phyloP scores from a whole-genome alignment of 2,329 filamentous ascomycete genomes.

The Fusarium staphyleae region DNA sequence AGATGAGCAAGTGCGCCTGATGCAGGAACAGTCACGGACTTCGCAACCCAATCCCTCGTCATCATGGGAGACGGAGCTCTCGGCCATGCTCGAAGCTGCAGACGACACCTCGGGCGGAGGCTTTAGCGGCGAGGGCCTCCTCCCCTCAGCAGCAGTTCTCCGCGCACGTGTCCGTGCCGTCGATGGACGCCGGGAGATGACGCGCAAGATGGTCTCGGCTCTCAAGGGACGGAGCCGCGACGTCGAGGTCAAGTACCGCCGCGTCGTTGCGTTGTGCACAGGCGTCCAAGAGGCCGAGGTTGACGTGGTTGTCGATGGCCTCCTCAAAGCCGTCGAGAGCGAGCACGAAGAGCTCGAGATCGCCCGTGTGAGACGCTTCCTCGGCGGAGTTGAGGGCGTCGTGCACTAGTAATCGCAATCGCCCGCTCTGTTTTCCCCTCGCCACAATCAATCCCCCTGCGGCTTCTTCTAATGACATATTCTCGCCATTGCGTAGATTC shows the following conservation, averaged over 20 bases:
- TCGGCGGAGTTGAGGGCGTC: constrained; percentile 77
- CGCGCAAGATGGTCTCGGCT: constrained; percentile 71
- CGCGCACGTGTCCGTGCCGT: constrained; percentile 75
- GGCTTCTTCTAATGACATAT: constrained; percentile 28
- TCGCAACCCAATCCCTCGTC: constrained; percentile 55
- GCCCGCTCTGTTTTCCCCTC: too few species aligned
- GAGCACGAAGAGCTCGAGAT: constrained; percentile 80
- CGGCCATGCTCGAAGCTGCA: constrained; percentile 54
- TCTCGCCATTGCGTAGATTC: constrained; percentile 3
- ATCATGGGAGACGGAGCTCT: constrained; percentile 63
- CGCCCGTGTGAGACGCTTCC: constrained; percentile 77
- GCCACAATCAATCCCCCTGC: neutral
- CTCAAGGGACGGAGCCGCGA: constrained; percentile 83
- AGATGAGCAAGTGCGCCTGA: constrained; percentile 66
- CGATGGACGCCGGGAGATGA: constrained; percentile 69
- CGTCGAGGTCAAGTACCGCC: constrained; percentile 85
- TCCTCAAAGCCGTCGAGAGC: constrained; percentile 89
- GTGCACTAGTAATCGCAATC: constrained; percentile 47
- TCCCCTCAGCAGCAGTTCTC: constrained; percentile 69
- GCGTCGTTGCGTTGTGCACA: constrained; percentile 87
- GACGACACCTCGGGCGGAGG: constrained; percentile 48
- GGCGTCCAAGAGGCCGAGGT: constrained; percentile 79
- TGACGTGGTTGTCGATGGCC: constrained; percentile 77
- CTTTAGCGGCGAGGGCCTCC: constrained; percentile 49
- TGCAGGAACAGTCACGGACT: constrained; percentile 51